phyloP scores from a whole-genome alignment of 768 basidiomycete genomes.

The Suillus discolor region DNA sequence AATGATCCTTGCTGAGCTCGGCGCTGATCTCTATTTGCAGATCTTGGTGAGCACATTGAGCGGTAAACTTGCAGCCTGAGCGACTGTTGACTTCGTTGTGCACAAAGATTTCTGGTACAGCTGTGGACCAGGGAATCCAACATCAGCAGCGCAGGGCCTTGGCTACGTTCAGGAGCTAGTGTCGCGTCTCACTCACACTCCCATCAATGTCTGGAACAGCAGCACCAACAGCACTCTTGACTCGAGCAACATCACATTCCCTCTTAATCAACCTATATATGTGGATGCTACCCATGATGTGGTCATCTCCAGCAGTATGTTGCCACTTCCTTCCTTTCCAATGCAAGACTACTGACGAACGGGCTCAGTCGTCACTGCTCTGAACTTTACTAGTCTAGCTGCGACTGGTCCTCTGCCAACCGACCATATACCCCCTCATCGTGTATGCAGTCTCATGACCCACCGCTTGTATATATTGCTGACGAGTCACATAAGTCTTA shows the following conservation, averaged over 20 bases:
- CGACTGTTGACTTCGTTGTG: neutral
- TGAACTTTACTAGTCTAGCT: constrained; percentile 48
- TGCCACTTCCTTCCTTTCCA: neutral
- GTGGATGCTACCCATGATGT: constrained; percentile 51
- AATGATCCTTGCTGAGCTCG: neutral
- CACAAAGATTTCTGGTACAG: constrained; percentile 35
- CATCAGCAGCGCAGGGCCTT: constrained; percentile 39
- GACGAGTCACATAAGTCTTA: constrained; percentile 31
- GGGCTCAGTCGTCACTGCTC: constrained; percentile 39
- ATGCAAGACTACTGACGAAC: neutral
- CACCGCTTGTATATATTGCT: neutral
- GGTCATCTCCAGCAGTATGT: constrained; percentile 41
- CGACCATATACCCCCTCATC: constrained; percentile 37
- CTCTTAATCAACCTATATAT: constrained; percentile 41
- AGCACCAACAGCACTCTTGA: constrained; percentile 51
- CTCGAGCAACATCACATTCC: constrained; percentile 38
- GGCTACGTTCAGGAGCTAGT: constrained; percentile 48
- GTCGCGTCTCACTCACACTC: constrained; percentile 42
- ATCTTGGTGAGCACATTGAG: constrained; percentile 2
- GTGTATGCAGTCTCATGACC: constrained; percentile 19
- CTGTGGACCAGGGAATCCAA: constrained; percentile 45
- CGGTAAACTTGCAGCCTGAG: constrained; percentile 17
- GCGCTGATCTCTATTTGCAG: neutral
- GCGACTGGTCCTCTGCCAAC: constrained; percentile 41
- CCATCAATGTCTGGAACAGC: constrained; percentile 41